Conservation (phyloP, 768 basidiomycete genomes). For the Exidia glandulosa region DNA sequence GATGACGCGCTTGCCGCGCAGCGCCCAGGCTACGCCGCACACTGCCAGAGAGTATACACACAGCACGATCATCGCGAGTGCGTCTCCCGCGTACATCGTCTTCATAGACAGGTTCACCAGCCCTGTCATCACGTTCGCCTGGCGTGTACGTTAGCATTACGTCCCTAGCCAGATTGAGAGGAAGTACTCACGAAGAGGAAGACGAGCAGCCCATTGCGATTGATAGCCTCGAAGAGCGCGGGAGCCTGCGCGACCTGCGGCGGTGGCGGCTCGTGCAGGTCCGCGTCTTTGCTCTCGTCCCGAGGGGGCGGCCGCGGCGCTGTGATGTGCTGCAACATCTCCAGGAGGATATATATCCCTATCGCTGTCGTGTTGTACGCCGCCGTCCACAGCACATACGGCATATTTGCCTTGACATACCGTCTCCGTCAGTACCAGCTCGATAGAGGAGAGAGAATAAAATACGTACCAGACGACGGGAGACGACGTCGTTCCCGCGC, state of each 20-base stretch:
- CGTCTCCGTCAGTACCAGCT: background rate
- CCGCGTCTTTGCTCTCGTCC: background rate
- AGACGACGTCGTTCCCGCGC: conserved; percentile 33
- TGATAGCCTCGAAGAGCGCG: conserved; percentile 65
- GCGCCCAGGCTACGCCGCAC: conserved; percentile 53
- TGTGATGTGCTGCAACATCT: conserved; percentile 30
- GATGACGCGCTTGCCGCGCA: conserved; percentile 26
- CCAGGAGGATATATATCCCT: conserved; percentile 66
- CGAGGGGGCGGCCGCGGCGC: background rate
- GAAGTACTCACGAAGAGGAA: conserved; percentile 64
- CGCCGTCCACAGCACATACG: conserved; percentile 81
- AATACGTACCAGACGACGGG: conserved; percentile 49
- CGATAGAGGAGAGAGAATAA: background rate
- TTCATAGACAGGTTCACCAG: conserved; percentile 64
- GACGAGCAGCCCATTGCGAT: conserved; percentile 63
- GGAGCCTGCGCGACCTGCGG: conserved; percentile 26
- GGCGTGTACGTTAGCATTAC: background rate
- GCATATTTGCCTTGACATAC: conserved; percentile 59
- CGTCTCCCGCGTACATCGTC: conserved; percentile 68
- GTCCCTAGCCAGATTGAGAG: background rate
- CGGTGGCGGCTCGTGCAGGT: conserved; percentile 4
- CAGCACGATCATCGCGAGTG: conserved; percentile 51
- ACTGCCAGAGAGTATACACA: conserved; percentile 46
- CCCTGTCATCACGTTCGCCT: conserved; percentile 88
- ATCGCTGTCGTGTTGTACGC: conserved; percentile 85